These are phyloP conservation scores for Tympanopsis confertula DNA, from an alignment of 2,329 filamentous ascomycete species.

Conservation along the genomic window DNA sequence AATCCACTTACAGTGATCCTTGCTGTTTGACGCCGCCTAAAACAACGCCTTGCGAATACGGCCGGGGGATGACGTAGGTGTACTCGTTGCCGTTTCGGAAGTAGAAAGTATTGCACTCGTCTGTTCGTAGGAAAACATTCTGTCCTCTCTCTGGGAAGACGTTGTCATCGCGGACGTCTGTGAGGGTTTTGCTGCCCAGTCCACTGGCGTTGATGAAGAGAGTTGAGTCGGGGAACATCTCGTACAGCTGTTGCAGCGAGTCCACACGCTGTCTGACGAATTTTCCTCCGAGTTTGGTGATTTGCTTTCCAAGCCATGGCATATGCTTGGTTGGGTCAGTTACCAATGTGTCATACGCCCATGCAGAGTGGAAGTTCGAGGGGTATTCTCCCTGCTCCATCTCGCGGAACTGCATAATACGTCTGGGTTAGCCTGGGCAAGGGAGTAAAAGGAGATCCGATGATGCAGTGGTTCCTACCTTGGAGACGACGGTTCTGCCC, in stretches of 20 bases:
- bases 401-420: constrained; percentile 17
- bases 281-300: constrained; percentile 15
- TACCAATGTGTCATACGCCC: constrained; percentile 21
- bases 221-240: constrained; percentile 18
- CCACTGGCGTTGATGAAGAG: constrained; percentile 25
- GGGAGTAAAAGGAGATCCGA: neutral
- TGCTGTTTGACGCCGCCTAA: constrained; percentile 3
- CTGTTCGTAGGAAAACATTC: constrained; percentile 20
- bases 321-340: constrained; percentile 22
- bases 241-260: constrained; percentile 18
- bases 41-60: neutral
- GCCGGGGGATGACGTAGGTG: constrained; percentile 3
- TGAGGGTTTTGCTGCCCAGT: constrained; percentile 17
- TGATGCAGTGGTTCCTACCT: constrained; percentile 5
- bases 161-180: constrained; percentile 18
- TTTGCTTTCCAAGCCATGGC: constrained; percentile 17
- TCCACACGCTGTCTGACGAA: constrained; percentile 19
- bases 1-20: constrained; percentile 1
- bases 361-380: constrained; percentile 16
- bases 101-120: constrained; percentile 15
- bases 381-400: constrained; percentile 17
- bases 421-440: no score
- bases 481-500: constrained; percentile 19
- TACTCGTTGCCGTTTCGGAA: constrained; percentile 17
- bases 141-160: constrained; percentile 22